Evolutionary conservation across 2,329 filamentous ascomycete species (phyloP), one percentile per base, ranked within the genome.

Genomic region (Alternaria brassicae): DNA sequence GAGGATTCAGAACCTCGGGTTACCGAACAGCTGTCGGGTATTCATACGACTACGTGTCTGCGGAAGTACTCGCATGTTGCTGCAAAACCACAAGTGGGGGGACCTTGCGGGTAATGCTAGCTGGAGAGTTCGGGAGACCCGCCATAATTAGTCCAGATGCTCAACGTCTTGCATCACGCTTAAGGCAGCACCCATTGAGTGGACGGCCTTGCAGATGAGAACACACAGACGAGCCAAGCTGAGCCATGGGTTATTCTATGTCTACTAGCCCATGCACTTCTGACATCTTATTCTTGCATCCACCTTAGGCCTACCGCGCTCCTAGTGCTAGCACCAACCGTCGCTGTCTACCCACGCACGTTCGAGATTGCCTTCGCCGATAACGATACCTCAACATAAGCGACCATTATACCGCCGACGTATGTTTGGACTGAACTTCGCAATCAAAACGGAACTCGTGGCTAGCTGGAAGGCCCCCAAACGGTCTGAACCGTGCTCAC

Each of bases 141-240:
- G 71, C 53, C 59, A 69, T 67, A 63, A 63, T 72, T 72, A 62
- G 71, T 74, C 72, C 70, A 69, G 61, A 41, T 45, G 49, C 47
- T 55, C 50, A 52, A 60, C 63, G 60, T 50, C 63, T 40, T 34
- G 41, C 25, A 63, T 62, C 58, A 66, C 56, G 64, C 66, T 54
- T 54, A 62, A 62, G 62, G 63, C 61, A 67, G 53, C 66, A 64
- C 53, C 62, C 62, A 62, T 70, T 56, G 55, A 56, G 56, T 56
- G 54, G 53, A 62, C 60, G 58, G 60, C 59, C 48, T 30, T 70
- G 65, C 59, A 68, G 44, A 55, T 60, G 28, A 57, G 55, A 58
- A 58, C 15, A 61, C 48, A 42, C 61, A 45, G 53, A 58, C 51
- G 49, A 56, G 53, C 56, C 52, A 53, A 61, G 57, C 56, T 67